Conservation (phyloP, 192 early-diverging fungal genomes). For the Coemansia sp. region DNA sequence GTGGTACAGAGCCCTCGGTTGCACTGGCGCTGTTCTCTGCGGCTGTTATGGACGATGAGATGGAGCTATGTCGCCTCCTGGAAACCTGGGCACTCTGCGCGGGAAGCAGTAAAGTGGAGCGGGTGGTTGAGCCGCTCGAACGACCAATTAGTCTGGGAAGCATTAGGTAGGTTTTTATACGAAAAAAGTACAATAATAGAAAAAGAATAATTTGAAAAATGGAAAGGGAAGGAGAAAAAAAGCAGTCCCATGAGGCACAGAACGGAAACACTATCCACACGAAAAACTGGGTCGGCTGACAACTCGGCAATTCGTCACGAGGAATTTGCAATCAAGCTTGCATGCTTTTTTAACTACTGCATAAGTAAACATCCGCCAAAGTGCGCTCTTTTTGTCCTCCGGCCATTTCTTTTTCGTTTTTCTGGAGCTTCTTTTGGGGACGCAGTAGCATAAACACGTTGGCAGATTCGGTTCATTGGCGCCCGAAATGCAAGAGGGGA, state of each 20-base stretch:
- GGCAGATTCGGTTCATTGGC: background rate
- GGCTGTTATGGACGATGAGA: constrained; percentile 10
- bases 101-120: background rate
- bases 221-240: constrained; percentile 7
- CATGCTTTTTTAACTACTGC: background rate
- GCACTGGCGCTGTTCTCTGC: constrained; percentile 5
- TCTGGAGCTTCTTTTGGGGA: background rate
- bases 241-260: constrained; percentile 1
- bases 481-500: background rate
- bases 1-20: constrained; percentile 9
- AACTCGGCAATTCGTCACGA: background rate
- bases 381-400: background rate
- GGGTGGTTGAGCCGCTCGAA: background rate
- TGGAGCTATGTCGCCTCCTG: constrained; percentile 21
- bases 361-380: background rate
- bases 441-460: background rate
- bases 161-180: background rate
- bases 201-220: background rate
- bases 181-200: background rate
- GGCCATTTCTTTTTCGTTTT: too few relatives aligned
- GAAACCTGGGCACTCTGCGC: background rate
- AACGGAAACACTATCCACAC: background rate
- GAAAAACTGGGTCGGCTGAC: background rate
- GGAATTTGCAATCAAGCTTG: background rate
- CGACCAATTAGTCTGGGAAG: background rate